Evolutionary conservation across 2,329 filamentous ascomycete genomes (phyloP).

Genomic region (Botrytis elliptica): DNA sequence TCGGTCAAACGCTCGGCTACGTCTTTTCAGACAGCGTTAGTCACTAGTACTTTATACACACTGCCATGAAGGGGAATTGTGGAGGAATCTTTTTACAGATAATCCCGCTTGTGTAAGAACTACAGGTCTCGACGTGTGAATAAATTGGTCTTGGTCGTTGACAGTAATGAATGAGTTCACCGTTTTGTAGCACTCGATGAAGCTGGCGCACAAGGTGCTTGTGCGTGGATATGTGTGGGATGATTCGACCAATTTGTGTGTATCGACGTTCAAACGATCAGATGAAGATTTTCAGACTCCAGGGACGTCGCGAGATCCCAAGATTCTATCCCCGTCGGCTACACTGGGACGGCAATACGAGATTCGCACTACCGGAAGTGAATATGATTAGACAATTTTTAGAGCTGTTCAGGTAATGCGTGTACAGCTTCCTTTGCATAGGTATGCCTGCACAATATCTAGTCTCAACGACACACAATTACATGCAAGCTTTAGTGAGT

Average conservation of each 20-base stretch:
- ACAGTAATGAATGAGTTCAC: slow-evolving; percentile 23
- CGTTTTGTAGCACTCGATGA: slow-evolving; percentile 34
- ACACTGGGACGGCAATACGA: not conserved
- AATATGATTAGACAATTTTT: no score
- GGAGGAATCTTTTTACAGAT: slow-evolving; percentile 36
- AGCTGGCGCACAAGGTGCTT: no score
- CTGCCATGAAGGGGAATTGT: slow-evolving; percentile 37
- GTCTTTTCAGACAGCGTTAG: slow-evolving; percentile 26
- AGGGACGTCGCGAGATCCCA: not conserved
- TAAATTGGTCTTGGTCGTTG: slow-evolving; percentile 2
- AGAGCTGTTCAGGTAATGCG: not conserved
- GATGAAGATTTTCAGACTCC: not conserved
- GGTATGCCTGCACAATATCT: not conserved
- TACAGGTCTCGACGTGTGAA: slow-evolving; percentile 25
- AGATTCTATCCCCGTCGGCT: not conserved
- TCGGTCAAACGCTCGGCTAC: slow-evolving; percentile 32
- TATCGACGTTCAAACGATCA: not conserved
- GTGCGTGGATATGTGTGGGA: no score
- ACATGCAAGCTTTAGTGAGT: not conserved
- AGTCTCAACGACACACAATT: not conserved
- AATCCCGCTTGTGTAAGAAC: slow-evolving; percentile 2
- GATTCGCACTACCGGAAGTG: not conserved
- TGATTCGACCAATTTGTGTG: not conserved
- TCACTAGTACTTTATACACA: slow-evolving; percentile 26
- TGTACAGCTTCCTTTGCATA: not conserved